phyloP scores from a whole-genome alignment of 2,329 filamentous ascomycete species.

The Fusarium mexicanum region DNA sequence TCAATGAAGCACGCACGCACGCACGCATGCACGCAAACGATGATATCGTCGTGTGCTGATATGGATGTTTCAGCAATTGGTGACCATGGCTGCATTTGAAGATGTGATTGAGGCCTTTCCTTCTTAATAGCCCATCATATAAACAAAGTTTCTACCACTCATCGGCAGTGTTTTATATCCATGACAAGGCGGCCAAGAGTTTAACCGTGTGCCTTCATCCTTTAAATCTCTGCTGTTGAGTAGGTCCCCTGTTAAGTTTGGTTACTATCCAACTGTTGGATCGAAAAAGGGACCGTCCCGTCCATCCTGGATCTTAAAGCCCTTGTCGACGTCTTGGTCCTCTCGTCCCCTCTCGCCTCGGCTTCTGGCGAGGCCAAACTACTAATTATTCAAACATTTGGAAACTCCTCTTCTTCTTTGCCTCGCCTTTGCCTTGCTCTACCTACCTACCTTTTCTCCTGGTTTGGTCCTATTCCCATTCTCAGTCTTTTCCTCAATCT shows the following conservation, averaged over 20 bases:
- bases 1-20: not conserved
- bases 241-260: slow-evolving; percentile 29
- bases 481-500: slow-evolving; percentile 2
- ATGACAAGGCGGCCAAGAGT: slow-evolving; percentile 19
- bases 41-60: slow-evolving; percentile 1
- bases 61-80: slow-evolving; percentile 10
- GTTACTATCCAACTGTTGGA: slow-evolving; percentile 26
- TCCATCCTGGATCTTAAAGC: slow-evolving; percentile 16
- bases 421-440: not conserved
- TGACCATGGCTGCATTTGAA: slow-evolving; percentile 2
- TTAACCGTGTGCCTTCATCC: slow-evolving; percentile 18
- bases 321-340: slow-evolving; percentile 33
- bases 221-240: slow-evolving; percentile 7
- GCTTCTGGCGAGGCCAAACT: slow-evolving; percentile 24
- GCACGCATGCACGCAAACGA: slow-evolving; percentile 15
- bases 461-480: not conserved
- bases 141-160: slow-evolving; percentile 29
- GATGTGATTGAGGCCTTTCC: not conserved
- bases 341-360: slow-evolving; percentile 9
- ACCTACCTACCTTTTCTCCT: not conserved
- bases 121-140: slow-evolving; percentile 25
- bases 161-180: not conserved
- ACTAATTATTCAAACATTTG: slow-evolving; percentile 5
- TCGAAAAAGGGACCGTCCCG: slow-evolving; percentile 36
- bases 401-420: slow-evolving; percentile 28